Evolutionary conservation across 2,329 filamentous ascomycete species (phyloP).

Genomic region (Venturia carpophila): DNA sequence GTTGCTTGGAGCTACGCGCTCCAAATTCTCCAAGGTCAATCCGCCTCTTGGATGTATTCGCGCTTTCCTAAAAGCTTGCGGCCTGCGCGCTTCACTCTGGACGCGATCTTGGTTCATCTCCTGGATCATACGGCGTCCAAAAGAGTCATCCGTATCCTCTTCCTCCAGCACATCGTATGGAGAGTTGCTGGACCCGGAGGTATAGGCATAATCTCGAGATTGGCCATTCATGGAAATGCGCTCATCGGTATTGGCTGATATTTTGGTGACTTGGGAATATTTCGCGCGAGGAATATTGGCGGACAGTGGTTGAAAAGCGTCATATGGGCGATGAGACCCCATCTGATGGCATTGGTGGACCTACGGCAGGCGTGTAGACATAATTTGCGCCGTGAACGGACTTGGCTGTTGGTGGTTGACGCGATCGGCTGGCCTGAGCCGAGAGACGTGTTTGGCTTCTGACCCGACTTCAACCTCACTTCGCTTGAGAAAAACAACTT

Average conservation of each 20-base stretch:
- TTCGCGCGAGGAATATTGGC: constrained; percentile 5
- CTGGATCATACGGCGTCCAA: constrained; percentile 13
- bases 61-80: constrained; percentile 37
- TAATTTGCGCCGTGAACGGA: not conserved
- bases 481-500: not conserved
- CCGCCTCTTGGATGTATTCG: constrained; percentile 33
- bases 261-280: constrained; percentile 5
- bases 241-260: not conserved
- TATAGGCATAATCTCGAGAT: not conserved
- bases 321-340: constrained; percentile 1
- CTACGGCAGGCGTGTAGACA: constrained; percentile 3
- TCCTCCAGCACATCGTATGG: constrained; percentile 8
- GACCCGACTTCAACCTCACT: not conserved
- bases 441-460: not conserved
- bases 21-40: constrained; percentile 37
- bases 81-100: constrained; percentile 20
- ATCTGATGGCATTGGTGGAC: not conserved
- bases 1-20: constrained; percentile 24
- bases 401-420: not conserved
- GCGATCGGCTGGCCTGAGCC: not conserved
- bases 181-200: not conserved
- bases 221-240: constrained; percentile 8
- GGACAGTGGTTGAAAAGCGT: not conserved
- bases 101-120: constrained; percentile 6
- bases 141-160: constrained; percentile 15